phyloP scores from a whole-genome alignment of 169 alveolate genomes.

The Cryptosporidium bovis region DNA sequence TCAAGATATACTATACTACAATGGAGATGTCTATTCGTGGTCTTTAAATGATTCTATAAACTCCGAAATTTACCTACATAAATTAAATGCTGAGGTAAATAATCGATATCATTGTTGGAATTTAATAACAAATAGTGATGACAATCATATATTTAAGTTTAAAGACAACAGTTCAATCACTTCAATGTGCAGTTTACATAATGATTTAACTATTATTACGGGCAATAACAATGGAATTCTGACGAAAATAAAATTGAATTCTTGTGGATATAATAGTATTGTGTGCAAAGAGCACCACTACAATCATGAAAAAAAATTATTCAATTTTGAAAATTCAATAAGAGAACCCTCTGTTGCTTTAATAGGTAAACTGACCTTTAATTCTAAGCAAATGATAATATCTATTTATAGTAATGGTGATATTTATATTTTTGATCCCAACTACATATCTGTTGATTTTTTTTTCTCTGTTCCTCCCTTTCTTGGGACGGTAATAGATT shows the following conservation, averaged over 20 bases:
- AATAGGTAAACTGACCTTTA: conserved; percentile 4
- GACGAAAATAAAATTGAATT: conserved; percentile 12
- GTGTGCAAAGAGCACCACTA: neutral
- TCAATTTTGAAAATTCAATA: neutral
- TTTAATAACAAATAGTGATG: conserved; percentile 12
- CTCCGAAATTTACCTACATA: conserved; percentile 32
- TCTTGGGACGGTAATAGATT: conserved; percentile 39
- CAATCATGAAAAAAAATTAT: neutral
- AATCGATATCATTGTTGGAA: conserved; percentile 38
- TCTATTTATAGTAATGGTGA: conserved; percentile 49
- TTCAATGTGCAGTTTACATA: neutral
- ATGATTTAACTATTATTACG: conserved; percentile 26
- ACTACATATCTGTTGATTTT: neutral
- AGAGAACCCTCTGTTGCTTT: neutral
- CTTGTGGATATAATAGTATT: neutral
- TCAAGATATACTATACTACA: neutral
- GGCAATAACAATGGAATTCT: conserved; percentile 42
- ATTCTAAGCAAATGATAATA: conserved; percentile 34
- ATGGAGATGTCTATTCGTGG: conserved; percentile 36
- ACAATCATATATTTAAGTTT: conserved; percentile 16
- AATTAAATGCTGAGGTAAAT: conserved; percentile 1
- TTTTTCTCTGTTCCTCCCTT: conserved; percentile 26
- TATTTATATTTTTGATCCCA: conserved; percentile 3
- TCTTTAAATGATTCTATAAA: conserved; percentile 26
- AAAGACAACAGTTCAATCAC: conserved; percentile 9